Evolutionary conservation across 768 basidiomycete species (phyloP).

Genomic region (Lactarius akahatsu): DNA sequence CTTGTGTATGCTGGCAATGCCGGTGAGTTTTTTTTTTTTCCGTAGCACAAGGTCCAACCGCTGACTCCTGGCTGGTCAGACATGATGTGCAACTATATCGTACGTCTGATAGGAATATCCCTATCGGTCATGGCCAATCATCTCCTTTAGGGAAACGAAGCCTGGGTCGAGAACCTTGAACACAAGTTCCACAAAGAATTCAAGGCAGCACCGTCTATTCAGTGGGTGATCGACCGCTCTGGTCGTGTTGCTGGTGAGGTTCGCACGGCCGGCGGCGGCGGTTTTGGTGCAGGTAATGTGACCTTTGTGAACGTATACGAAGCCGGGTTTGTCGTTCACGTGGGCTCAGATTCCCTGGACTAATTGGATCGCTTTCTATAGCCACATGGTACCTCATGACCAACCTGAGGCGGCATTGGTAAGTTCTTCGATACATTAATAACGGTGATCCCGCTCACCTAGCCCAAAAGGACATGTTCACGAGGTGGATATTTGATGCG

Average conservation of each 20-base stretch:
- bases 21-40: slow-evolving; percentile 37
- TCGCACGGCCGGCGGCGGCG: slow-evolving; percentile 63
- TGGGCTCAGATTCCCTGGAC: not conserved
- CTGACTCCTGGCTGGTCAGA: slow-evolving; percentile 34
- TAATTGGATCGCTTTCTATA: slow-evolving; percentile 33
- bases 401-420: slow-evolving; percentile 86
- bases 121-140: not conserved
- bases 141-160: slow-evolving; percentile 63
- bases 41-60: not conserved
- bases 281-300: slow-evolving; percentile 73
- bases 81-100: slow-evolving; percentile 86
- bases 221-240: slow-evolving; percentile 55
- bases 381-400: slow-evolving; percentile 90
- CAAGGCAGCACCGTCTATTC: slow-evolving; percentile 43
- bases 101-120: slow-evolving; percentile 34
- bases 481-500: slow-evolving; percentile 54
- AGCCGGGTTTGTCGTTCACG: slow-evolving; percentile 61
- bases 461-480: slow-evolving; percentile 52
- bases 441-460: slow-evolving; percentile 10
- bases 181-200: slow-evolving; percentile 65
- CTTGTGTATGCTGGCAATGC: slow-evolving; percentile 90
- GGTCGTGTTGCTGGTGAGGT: slow-evolving; percentile 66
- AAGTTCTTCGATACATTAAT: slow-evolving; percentile 32
- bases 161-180: slow-evolving; percentile 67
- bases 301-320: slow-evolving; percentile 77